Percentiles rank a stretch among this genome's conserved stretches.
Evolutionary conservation across 352 stramenopile species (phyloP).

Genomic region (Thalassiosira delicatula): DNA sequence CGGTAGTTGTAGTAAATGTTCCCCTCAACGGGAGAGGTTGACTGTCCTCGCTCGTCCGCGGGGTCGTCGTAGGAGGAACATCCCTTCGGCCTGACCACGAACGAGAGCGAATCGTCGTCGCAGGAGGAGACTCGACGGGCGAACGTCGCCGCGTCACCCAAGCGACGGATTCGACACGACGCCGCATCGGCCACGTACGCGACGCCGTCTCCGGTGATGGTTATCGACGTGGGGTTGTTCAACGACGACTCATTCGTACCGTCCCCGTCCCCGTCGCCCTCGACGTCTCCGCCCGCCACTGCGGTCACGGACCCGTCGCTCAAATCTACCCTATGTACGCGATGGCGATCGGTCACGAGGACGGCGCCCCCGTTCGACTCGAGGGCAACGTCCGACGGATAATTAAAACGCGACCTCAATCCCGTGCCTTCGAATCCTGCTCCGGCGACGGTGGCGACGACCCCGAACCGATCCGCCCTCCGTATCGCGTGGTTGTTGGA

Average conservation of each 20-base stretch:
- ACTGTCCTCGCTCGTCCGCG: constrained; percentile 88
- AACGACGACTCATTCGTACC: constrained; percentile 89
- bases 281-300: constrained; percentile 85
- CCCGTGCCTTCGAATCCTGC: constrained; percentile 31
- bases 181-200: constrained; percentile 91
- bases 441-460: constrained; percentile 83
- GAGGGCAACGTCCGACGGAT: constrained; percentile 90
- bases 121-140: constrained; percentile 84
- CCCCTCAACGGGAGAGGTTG: constrained; percentile 84
- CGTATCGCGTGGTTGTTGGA: constrained; percentile 95
- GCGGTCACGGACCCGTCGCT: constrained; percentile 87
- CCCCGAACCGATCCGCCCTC: constrained; percentile 84
- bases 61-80: constrained; percentile 93
- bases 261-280: constrained; percentile 87
- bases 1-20: constrained; percentile 94
- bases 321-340: constrained; percentile 85
- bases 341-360: constrained; percentile 90
- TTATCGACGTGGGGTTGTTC: constrained; percentile 87
- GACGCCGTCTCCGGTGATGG: constrained; percentile 87
- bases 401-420: constrained; percentile 88
- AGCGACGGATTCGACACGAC: constrained; percentile 88
- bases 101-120: constrained; percentile 85
- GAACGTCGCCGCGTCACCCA: constrained; percentile 86
- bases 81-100: constrained; percentile 90
- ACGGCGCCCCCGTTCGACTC: constrained; percentile 85